Base-by-base conservation (phyloP, 805 yeast genomes). In the Ogataea paraovalis region DNA sequence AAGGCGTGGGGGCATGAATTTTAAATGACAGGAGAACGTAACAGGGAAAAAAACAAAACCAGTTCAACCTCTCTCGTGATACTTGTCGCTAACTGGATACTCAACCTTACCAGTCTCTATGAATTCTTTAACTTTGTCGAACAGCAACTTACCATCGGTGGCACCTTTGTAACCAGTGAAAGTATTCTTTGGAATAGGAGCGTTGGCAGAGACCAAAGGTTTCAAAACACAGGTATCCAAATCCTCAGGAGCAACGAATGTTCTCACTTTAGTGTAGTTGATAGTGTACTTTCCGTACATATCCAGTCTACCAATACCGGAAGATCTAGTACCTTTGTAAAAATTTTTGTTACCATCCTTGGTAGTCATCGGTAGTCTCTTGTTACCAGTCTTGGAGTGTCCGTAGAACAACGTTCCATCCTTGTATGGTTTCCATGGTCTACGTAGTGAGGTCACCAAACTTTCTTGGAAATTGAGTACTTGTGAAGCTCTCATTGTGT, bases 271-370 rank as follows among this genome's bases (percentile, higher is more conserved):
- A 40, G 69, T 67, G 88, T 96, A 92, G 69, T 87, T 78, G 51
- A 94, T 78, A 6, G 79, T 72, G 67, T 89, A 94, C 20, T 79
- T 77, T 45, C 96, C 97, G 51, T 74, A 76, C 32, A 75, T 72
- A 45, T 94, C 85, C 62, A 84, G 80, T 45, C 73, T 75, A 64
- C 99, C 99, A 52, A 89, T 80, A 66, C 97, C 97, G 3, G 96
- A 79, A 4, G 99, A 87, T 49, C 97, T 80, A 20, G 98, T 94
- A 73, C 99, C 99, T 67, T 94, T 94, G 72, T 94, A 94, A 70
- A 76, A 87, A 58, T 87, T 84, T 72, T 91, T 90, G 70, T 94
- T 92, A 60, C 99, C 98, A 64, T 88, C 89, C 61, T 94, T 94
- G 20, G 97, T 85, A 20, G 96, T 85, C 58, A 92, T 72, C 4